Conservation (phyloP, 192 early-diverging fungal genomes). For the Linnemannia hyalina region DNA sequence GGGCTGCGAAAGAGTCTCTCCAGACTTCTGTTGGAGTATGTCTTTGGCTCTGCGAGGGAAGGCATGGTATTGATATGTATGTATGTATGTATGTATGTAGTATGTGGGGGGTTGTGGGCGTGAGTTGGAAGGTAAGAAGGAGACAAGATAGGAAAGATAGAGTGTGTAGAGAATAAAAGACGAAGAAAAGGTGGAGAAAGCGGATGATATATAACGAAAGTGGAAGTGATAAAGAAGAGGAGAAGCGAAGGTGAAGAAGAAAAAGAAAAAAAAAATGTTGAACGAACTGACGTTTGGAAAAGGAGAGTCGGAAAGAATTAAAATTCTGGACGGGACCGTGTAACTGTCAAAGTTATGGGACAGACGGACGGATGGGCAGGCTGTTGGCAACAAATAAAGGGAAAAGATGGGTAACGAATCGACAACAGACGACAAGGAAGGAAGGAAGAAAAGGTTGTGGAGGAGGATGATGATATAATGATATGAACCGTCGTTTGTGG, state of each 20-base stretch:
- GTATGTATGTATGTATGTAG: too few relatives aligned
- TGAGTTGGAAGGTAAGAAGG: background rate
- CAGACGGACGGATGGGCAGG: background rate
- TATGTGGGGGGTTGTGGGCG: background rate
- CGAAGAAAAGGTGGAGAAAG: background rate
- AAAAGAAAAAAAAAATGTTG: background rate
- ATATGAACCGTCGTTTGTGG: slow-evolving; percentile 51
- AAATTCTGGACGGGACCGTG: slow-evolving; percentile 55
- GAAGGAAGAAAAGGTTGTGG: background rate
- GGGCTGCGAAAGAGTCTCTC: slow-evolving; percentile 53
- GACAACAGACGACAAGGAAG: background rate
- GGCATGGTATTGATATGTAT: slow-evolving; percentile 25
- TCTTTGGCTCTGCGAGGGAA: slow-evolving; percentile 50
- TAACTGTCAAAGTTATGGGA: slow-evolving; percentile 1
- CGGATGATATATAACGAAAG: slow-evolving; percentile 1
- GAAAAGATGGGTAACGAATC: too few relatives aligned
- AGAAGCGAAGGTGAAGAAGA: background rate
- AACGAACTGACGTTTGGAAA: background rate
- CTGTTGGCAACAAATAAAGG: background rate
- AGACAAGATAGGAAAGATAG: background rate
- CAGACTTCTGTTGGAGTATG: slow-evolving; percentile 48
- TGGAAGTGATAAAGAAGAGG: background rate
- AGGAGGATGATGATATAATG: slow-evolving; percentile 25
- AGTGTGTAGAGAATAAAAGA: background rate
- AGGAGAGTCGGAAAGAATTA: slow-evolving; percentile 46